phyloP scores from a whole-genome alignment of 2,329 filamentous ascomycete species.

The Cryphonectria carpinicola region DNA sequence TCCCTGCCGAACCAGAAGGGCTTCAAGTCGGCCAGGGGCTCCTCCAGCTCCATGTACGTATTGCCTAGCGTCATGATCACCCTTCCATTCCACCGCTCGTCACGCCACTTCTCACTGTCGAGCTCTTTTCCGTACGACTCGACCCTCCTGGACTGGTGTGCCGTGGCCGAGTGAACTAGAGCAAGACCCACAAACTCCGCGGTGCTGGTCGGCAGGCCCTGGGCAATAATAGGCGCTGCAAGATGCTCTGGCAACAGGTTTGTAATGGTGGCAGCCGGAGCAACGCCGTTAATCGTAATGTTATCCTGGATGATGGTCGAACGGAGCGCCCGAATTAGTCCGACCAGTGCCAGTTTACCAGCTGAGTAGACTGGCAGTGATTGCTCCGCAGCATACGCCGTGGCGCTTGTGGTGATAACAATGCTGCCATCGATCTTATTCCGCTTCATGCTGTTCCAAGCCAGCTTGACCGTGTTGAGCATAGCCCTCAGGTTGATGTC shows the following conservation, averaged over 20 bases:
- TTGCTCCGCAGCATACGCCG: conserved; percentile 43
- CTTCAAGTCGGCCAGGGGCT: conserved; percentile 32
- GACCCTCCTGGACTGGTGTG: conserved; percentile 37
- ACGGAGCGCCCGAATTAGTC: conserved; percentile 40
- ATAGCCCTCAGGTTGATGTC: conserved; percentile 41
- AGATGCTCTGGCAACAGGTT: conserved; percentile 38
- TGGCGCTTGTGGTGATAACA: conserved; percentile 44
- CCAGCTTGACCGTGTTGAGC: conserved; percentile 41
- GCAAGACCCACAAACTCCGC: conserved; percentile 41
- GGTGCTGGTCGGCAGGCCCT: conserved; percentile 39
- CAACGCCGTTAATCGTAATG: conserved; percentile 45
- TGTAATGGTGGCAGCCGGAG: conserved; percentile 42
- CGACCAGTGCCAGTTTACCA: conserved; percentile 34
- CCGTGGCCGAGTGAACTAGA: conserved; percentile 43
- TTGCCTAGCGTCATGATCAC: conserved; percentile 42
- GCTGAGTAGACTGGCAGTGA: conserved; percentile 40
- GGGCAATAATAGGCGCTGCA: conserved; percentile 37
- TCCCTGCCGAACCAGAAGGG: conserved; percentile 40
- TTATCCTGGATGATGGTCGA: conserved; percentile 32
- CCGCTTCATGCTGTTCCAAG: conserved; percentile 34
- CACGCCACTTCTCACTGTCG: conserved; percentile 34
- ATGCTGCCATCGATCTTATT: conserved; percentile 38
- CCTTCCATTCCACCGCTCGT: conserved; percentile 40
- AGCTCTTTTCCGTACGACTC: conserved; percentile 38
- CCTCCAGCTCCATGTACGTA: conserved; percentile 42